These are phyloP conservation scores for Stenogyne calaminthoides DNA, from an alignment of 305 asterid genomes.

Conservation along the genomic window DNA sequence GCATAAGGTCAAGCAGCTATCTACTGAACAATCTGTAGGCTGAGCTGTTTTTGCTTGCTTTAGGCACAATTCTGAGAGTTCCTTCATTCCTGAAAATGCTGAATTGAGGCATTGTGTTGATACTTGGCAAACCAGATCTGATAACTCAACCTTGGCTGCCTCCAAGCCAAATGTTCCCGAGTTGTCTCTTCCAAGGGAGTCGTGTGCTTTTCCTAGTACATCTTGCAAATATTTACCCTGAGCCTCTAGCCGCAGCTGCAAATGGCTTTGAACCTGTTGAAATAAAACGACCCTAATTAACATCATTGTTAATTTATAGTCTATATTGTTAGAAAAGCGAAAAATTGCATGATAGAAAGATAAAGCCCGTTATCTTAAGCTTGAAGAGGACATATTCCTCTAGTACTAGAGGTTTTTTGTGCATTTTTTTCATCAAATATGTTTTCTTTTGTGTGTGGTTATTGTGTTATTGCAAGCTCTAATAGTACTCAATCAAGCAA, in stretches of 20 bases:
- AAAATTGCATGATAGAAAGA: neutral
- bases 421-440: neutral
- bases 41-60: conserved; percentile 41
- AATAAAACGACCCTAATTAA: conserved; percentile 30
- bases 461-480: conserved; percentile 23
- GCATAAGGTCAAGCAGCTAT: conserved; percentile 77
- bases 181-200: conserved; percentile 81
- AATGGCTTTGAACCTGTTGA: conserved; percentile 83
- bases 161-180: conserved; percentile 67
- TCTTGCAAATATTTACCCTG: conserved; percentile 89
- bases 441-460: neutral
- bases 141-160: conserved; percentile 78
- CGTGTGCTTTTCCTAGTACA: conserved; percentile 95
- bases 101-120: conserved; percentile 81
- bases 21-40: conserved; percentile 57
- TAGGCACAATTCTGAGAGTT: conserved; percentile 52
- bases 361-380: neutral
- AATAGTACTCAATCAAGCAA: neutral
- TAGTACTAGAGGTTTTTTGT: neutral
- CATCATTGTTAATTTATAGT: neutral
- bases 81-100: conserved; percentile 62
- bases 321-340: neutral
- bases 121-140: conserved; percentile 78
- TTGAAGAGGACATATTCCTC: neutral
- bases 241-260: conserved; percentile 93